A percentile compares a stretch with the other conserved stretches of the same genome.
Conservation (phyloP, 768 basidiomycete genomes). For the Mycena filopes region DNA sequence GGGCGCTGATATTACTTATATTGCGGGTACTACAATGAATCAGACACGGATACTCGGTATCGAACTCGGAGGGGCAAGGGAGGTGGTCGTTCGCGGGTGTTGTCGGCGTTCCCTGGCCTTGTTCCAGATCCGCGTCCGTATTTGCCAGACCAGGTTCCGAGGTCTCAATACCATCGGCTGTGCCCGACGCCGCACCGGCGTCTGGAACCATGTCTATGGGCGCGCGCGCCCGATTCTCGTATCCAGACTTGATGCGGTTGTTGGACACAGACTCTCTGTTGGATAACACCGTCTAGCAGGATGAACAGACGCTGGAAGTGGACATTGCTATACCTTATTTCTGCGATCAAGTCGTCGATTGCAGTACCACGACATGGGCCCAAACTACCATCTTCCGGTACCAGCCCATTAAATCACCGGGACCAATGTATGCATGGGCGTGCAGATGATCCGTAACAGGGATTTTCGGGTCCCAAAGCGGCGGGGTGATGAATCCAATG, state of each 20-base stretch:
- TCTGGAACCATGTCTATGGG: conserved; percentile 81
- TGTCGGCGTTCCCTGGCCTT: conserved; percentile 46
- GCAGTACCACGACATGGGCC: conserved; percentile 79
- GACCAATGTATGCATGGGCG: conserved; percentile 76
- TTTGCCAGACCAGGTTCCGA: conserved; percentile 61
- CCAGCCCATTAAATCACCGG: conserved; percentile 77
- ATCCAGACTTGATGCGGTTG: conserved; percentile 85
- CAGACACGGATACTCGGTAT: conserved; percentile 57
- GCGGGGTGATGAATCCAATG: conserved; percentile 84
- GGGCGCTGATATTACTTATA: conserved; percentile 3
- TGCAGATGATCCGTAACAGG: conserved; percentile 85
- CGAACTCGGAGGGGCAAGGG: conserved; percentile 48
- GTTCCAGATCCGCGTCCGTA: conserved; percentile 55
- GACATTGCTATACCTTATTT: conserved; percentile 69
- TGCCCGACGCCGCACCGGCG: conserved; percentile 75
- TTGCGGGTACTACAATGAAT: conserved; percentile 10
- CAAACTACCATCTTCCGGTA: conserved; percentile 75
- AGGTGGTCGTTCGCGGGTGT: conserved; percentile 39
- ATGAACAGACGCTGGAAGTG: conserved; percentile 10
- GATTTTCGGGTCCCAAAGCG: conserved; percentile 81
- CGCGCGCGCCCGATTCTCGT: conserved; percentile 63
- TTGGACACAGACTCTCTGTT: conserved; percentile 83
- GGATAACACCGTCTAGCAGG: not conserved
- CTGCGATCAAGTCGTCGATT: conserved; percentile 82
- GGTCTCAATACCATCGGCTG: conserved; percentile 72